phyloP scores from a whole-genome alignment of 805 yeast species.

The Schwanniomyces polymorphus region DNA sequence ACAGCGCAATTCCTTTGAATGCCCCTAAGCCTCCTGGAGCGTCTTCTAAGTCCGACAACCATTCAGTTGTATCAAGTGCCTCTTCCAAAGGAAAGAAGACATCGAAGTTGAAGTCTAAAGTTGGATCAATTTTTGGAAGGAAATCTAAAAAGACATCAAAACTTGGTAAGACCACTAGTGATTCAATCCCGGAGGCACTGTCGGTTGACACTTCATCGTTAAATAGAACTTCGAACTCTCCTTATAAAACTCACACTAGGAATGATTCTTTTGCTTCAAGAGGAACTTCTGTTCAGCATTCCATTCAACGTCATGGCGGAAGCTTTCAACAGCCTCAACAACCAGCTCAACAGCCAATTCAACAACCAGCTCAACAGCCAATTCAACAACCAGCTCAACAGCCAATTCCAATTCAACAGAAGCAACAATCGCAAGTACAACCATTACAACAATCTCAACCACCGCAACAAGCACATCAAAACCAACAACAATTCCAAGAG shows the following conservation, averaged over 20 bases:
- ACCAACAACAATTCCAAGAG: neutral
- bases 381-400: neutral
- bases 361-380: neutral
- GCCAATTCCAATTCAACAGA: neutral
- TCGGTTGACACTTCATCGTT: slow-evolving; percentile 16
- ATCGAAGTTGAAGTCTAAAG: slow-evolving; percentile 60
- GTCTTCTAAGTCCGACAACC: slow-evolving; percentile 1
- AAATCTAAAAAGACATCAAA: slow-evolving; percentile 44
- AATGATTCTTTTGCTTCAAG: slow-evolving; percentile 11
- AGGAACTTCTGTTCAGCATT: slow-evolving; percentile 4
- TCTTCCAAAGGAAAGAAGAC: slow-evolving; percentile 17
- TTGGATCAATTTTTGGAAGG: slow-evolving; percentile 74
- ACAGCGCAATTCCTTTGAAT: neutral
- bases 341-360: neutral
- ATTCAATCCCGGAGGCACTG: slow-evolving; percentile 34
- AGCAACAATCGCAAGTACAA: neutral
- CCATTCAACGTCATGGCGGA: slow-evolving; percentile 9
- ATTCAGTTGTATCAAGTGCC: slow-evolving; percentile 4
- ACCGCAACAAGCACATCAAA: neutral
- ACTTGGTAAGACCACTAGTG: slow-evolving; percentile 10
- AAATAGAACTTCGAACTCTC: slow-evolving; percentile 2
- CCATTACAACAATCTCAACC: slow-evolving; percentile 2
- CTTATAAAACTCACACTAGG: slow-evolving; percentile 8
- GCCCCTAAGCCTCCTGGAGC: neutral
- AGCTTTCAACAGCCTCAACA: neutral